A percentile compares a stretch with the other conserved stretches of the same genome.
Conservation (phyloP, 176 grass and related monocot species). For the Secale cereale region DNA sequence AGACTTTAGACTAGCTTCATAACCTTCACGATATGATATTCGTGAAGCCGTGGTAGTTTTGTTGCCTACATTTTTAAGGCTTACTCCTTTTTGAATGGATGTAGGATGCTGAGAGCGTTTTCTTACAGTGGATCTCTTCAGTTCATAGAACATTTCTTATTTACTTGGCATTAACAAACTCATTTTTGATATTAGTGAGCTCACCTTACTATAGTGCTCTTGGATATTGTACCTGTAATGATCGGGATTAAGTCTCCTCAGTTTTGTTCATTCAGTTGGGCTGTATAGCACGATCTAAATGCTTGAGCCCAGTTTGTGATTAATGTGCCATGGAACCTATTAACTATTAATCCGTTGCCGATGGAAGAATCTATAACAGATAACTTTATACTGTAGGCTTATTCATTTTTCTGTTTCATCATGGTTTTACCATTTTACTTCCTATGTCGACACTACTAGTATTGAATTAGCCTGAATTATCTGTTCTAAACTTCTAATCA, state of each 20-base stretch:
- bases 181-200: not conserved
- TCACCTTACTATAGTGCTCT: not conserved
- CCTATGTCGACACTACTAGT: not conserved
- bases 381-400: not conserved
- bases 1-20: constrained; percentile 9
- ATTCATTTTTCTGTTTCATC: not conserved
- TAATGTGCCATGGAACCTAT: not conserved
- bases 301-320: not conserved
- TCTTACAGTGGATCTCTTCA: not conserved
- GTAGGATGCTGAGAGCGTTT: not conserved
- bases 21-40: constrained; percentile 3
- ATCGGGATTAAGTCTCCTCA: not conserved
- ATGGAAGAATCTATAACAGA: not conserved
- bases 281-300: not conserved
- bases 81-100: not conserved
- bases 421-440: constrained; percentile 8
- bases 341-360: not conserved
- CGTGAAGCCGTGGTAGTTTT: not conserved
- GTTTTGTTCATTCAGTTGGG: not conserved
- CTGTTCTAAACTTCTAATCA: not conserved
- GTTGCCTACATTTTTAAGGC: constrained; percentile 4
- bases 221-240: not conserved
- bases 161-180: constrained; percentile 4
- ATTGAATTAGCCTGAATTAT: not conserved
- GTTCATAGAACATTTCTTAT: constrained; percentile 10